Conservation (phyloP, 1,284 basidiomycete genomes). For the Sanghuangporus weigelae region DNA sequence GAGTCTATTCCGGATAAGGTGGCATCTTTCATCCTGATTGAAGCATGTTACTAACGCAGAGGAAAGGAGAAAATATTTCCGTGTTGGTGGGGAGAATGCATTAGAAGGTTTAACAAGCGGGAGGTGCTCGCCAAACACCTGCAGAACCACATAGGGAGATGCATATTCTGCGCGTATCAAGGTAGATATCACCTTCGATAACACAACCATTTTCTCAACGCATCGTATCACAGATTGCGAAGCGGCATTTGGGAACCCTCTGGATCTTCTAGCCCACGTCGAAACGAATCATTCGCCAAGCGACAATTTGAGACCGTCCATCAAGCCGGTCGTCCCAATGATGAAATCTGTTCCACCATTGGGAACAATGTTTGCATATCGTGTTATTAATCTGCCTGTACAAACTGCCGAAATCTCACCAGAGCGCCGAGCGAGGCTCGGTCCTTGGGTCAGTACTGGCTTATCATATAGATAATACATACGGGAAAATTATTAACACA, state of each 20-base stretch:
- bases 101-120: conserved; percentile 29
- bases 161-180: conserved; percentile 42
- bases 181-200: conserved; percentile 28
- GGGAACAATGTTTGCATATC: conserved; percentile 43
- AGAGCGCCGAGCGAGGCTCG: conserved; percentile 44
- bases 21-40: conserved; percentile 21
- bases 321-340: conserved; percentile 30
- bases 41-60: conserved; percentile 27
- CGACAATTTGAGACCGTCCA: conserved; percentile 29
- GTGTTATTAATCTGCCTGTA: conserved; percentile 38
- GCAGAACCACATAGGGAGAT: conserved; percentile 36
- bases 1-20: conserved; percentile 26
- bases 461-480: neutral
- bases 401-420: conserved; percentile 37
- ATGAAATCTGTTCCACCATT: conserved; percentile 20
- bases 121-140: conserved; percentile 36
- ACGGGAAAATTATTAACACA: neutral
- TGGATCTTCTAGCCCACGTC: conserved; percentile 33
- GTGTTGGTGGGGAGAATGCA: conserved; percentile 48
- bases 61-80: conserved; percentile 27
- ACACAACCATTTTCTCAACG: conserved; percentile 1
- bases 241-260: conserved; percentile 31
- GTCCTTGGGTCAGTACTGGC: conserved; percentile 44
- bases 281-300: conserved; percentile 28
- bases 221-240: conserved; percentile 34